Percentiles rank a stretch among this genome's conserved stretches.
phyloP scores from a whole-genome alignment of 495 filamentous ascomycete genomes.

The Filosporella fistucella region DNA sequence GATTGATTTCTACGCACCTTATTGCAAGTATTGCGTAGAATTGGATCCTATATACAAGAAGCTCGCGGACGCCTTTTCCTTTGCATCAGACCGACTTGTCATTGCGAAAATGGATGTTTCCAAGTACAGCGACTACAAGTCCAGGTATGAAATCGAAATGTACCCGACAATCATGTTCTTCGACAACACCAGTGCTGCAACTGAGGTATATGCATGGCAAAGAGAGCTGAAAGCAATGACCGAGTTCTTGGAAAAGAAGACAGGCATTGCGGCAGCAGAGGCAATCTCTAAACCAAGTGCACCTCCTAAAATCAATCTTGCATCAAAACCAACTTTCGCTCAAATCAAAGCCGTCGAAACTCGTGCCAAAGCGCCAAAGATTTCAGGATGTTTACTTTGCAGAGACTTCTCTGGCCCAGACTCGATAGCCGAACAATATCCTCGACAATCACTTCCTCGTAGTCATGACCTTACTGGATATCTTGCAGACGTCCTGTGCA shows the following conservation, averaged over 20 bases:
- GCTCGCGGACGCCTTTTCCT: conserved; percentile 17
- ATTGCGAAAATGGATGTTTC: conserved; percentile 18
- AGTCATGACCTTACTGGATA: conserved; percentile 50
- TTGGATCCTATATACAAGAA: conserved; percentile 19
- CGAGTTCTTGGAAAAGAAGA: conserved; percentile 18
- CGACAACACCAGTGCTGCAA: conserved; percentile 11
- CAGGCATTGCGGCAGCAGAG: conserved; percentile 12
- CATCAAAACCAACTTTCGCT: conserved; percentile 35
- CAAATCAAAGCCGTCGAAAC: conserved; percentile 37
- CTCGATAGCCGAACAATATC: conserved; percentile 69
- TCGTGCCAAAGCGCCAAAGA: conserved; percentile 25
- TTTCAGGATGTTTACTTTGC: conserved; percentile 65
- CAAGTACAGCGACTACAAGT: conserved; percentile 4
- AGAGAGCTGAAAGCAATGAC: conserved; percentile 10
- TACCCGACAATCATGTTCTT: conserved; percentile 22
- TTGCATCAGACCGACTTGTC: conserved; percentile 17
- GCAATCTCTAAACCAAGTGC: conserved; percentile 9
- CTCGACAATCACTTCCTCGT: conserved; percentile 60
- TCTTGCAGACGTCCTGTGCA: conserved; percentile 72
- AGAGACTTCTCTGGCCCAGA: conserved; percentile 86
- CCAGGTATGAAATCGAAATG: conserved; percentile 11
- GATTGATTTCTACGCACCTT: conserved; percentile 18
- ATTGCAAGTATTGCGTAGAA: conserved; percentile 18
- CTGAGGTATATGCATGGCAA: conserved; percentile 8
- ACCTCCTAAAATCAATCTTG: conserved; percentile 43